Percentiles rank a stretch among this genome's conserved stretches.
These are phyloP conservation scores for Plectosphaerella cucumerina DNA, from an alignment of 2,329 filamentous ascomycete genomes.

Conservation along the genomic window DNA sequence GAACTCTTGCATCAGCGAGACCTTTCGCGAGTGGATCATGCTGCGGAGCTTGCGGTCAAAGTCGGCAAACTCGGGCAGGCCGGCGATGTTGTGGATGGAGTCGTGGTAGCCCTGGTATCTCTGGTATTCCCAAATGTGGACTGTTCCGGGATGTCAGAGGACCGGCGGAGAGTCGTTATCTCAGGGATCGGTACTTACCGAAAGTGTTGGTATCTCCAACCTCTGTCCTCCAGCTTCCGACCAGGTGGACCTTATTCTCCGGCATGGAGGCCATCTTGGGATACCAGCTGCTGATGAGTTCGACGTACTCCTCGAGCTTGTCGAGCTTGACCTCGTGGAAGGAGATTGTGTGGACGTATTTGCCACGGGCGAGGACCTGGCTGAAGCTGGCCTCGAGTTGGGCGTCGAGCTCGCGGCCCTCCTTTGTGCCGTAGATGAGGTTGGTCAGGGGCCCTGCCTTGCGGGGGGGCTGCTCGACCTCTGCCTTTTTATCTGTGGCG, in stretches of 20 bases:
- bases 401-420: conserved; percentile 88
- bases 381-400: conserved; percentile 97
- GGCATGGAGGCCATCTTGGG: conserved; percentile 78
- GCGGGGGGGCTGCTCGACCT: conserved; percentile 57
- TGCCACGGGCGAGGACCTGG: conserved; percentile 88
- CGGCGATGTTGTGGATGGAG: conserved; percentile 79
- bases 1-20: conserved; percentile 98
- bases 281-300: conserved; percentile 88
- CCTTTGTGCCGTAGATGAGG: conserved; percentile 94
- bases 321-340: conserved; percentile 95
- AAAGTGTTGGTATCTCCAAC: conserved; percentile 97
- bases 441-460: conserved; percentile 73
- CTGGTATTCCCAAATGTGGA: conserved; percentile 99
- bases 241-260: conserved; percentile 91
- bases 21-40: conserved; percentile 80
- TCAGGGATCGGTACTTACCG: conserved; percentile 51
- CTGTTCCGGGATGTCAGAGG: conserved; percentile 40
- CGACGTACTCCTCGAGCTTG: conserved; percentile 90
- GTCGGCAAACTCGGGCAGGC: conserved; percentile 75
- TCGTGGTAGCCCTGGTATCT: conserved; percentile 94
- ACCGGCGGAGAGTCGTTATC: neutral
- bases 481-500: conserved; percentile 51
- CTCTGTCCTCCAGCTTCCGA: conserved; percentile 97
- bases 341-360: conserved; percentile 97
- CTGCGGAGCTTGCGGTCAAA: conserved; percentile 82